Percentiles rank a stretch among this genome's conserved stretches.
These are phyloP conservation scores for Gossypium lobatum DNA, from an alignment of 441 rosid genomes.

Conservation along the genomic window DNA sequence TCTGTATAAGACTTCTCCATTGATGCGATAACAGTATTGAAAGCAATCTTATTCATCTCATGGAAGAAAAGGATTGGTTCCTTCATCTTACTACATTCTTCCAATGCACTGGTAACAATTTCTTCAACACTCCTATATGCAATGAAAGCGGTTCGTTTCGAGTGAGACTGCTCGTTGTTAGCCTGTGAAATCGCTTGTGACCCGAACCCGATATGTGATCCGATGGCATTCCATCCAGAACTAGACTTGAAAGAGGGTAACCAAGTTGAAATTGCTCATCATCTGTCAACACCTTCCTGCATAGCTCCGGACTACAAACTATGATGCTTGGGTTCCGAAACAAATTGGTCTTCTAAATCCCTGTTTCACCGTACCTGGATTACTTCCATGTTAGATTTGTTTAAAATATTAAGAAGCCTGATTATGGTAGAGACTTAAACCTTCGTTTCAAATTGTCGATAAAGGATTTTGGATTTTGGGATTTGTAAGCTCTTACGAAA, in stretches of 20 bases:
- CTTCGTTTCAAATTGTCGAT: conserved; percentile 16
- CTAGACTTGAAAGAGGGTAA: conserved; percentile 13
- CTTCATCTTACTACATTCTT: conserved; percentile 20
- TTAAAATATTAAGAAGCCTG: no score
- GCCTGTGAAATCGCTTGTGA: conserved; percentile 23
- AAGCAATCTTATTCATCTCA: conserved; percentile 7
- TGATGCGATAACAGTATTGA: neutral
- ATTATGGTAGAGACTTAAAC: neutral
- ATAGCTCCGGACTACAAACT: conserved; percentile 25
- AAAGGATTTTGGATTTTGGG: conserved; percentile 25
- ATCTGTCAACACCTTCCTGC: conserved; percentile 15
- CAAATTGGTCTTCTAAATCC: conserved; percentile 16
- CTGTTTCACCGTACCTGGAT: conserved; percentile 9
- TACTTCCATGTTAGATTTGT: neutral
- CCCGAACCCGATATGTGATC: conserved; percentile 14
- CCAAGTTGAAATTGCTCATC: conserved; percentile 21
- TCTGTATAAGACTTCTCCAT: neutral
- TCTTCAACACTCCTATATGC: conserved; percentile 18
- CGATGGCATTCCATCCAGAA: neutral
- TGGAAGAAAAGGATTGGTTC: conserved; percentile 13
- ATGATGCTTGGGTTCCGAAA: conserved; percentile 22
- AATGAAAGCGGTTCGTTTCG: conserved; percentile 20
- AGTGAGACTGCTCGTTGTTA: neutral
- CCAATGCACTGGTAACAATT: conserved; percentile 15
- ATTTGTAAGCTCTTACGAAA: conserved; percentile 30